Percentiles rank a stretch among this genome's conserved stretches.
Evolutionary conservation across 2,329 filamentous ascomycete genomes (phyloP).

Genomic region (Pseudogymnoascus sp.): DNA sequence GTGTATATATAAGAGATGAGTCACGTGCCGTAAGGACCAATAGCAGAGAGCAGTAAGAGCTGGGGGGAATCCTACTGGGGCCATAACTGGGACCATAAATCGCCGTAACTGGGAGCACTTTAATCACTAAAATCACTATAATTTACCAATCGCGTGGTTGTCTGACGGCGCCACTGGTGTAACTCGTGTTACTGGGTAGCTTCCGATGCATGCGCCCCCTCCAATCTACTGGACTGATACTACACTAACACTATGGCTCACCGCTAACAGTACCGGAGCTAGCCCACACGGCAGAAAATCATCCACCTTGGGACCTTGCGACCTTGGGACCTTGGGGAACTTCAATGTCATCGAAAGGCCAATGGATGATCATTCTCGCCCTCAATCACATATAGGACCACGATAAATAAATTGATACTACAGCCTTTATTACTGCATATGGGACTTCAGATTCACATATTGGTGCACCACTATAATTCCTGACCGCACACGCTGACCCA

Average conservation of each 20-base stretch:
- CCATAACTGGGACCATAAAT: no score
- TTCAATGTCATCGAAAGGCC: not conserved
- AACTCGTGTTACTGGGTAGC: not conserved
- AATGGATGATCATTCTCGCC: not conserved
- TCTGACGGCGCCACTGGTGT: not conserved
- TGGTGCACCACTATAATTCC: not conserved
- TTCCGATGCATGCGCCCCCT: not conserved
- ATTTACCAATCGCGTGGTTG: not conserved
- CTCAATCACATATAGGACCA: not conserved
- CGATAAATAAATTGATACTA: not conserved
- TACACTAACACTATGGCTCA: not conserved
- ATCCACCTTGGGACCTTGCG: not conserved
- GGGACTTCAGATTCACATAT: not conserved
- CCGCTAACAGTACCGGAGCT: constrained; percentile 4
- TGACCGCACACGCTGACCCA: not conserved
- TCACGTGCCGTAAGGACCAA: not conserved
- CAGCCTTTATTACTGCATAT: not conserved
- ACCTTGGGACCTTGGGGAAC: not conserved
- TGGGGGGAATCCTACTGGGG: not conserved
- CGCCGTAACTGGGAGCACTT: no score
- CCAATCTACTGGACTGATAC: not conserved
- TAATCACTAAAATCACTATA: not conserved
- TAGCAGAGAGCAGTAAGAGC: not conserved
- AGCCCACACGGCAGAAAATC: not conserved
- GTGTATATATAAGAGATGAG: not conserved